Base-by-base conservation (phyloP, 768 basidiomycete species). In the Tricholoma furcatifolium region DNA sequence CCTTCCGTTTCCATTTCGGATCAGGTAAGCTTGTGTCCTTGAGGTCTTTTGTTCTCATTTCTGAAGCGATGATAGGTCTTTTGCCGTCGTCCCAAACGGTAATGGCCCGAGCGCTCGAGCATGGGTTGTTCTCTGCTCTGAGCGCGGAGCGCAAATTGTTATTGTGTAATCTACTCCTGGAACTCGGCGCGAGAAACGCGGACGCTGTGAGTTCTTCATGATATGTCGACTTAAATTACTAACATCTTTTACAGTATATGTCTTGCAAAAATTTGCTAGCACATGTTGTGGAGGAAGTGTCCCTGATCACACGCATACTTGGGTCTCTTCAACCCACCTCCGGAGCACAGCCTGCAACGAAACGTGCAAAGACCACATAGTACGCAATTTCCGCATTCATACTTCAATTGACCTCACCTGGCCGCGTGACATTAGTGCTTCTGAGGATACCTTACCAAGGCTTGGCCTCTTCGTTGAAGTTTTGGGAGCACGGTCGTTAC, bases 391-490 rank as follows among this genome's bases (percentile, higher is more conserved):
- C 35, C 8, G n/a, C n/a, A 12, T 17, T 14, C 45, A 2, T 4
- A 47, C 23, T 15, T 12, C 21, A 43, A 17, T 48, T 6, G 12
- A 0, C 7, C 27, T 34, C 35, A 59, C 38, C 53, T 57, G n/a
- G 18, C 34, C 36, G 41, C 43, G 9, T 21, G 24, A 42, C 36
- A 12, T 10, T 21, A 70, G 71, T 17, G 51, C 69, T 21, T 61
- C 74, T 17, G 72, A 75, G 20, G 71, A 73, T 35, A 61, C 65
- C 9, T 65, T 86, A 21, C 71, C 77, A 9, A 69, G 76, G 4
- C 65, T 93, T 49, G 79, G 70, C 17, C 65, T 87, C 17, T 67
- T 93, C 21, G 77, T 83, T 1, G 94, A 96, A 66, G 77, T 88
- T 21, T 68, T 95, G 10, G 82, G 77, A 30, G 75, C 85, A n/a